A percentile compares a stretch with the other conserved stretches of the same genome.
phyloP scores from a whole-genome alignment of 345 rosid genomes.

The Raphanus raphanistrum region DNA sequence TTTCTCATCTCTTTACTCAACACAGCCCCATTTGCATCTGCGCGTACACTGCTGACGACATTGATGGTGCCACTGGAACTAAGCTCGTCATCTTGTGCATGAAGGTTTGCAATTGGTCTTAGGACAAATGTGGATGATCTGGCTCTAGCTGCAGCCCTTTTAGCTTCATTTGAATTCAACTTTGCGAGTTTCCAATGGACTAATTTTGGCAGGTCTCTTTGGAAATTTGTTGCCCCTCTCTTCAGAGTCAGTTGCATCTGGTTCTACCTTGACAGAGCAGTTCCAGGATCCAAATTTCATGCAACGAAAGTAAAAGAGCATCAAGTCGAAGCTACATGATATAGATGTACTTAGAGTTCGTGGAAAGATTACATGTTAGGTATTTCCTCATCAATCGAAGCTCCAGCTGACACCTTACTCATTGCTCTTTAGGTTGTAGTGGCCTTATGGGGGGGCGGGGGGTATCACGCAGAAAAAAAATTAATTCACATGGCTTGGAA shows the following conservation, averaged over 20 bases:
- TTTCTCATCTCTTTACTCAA: slow-evolving; percentile 55
- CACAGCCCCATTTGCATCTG: slow-evolving; percentile 47
- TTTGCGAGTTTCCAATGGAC: slow-evolving; percentile 94
- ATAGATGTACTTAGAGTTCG: not conserved
- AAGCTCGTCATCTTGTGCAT: slow-evolving; percentile 3
- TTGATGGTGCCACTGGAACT: slow-evolving; percentile 9
- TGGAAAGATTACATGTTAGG: slow-evolving; percentile 61
- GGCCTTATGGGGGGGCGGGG: slow-evolving; percentile 70
- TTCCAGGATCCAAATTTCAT: slow-evolving; percentile 96
- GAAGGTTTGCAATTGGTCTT: slow-evolving; percentile 64
- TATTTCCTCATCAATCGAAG: slow-evolving; percentile 67
- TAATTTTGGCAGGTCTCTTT: slow-evolving; percentile 68
- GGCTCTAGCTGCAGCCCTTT: slow-evolving; percentile 85
- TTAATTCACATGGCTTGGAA: too few relatives aligned
- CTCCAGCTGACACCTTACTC: slow-evolving; percentile 91
- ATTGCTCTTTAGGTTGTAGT: slow-evolving; percentile 95
- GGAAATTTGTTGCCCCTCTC: slow-evolving; percentile 64
- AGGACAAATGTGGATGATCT: slow-evolving; percentile 90
- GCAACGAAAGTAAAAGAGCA: slow-evolving; percentile 15
- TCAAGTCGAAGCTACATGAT: not conserved
- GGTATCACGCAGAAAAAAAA: too few relatives aligned
- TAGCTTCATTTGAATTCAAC: slow-evolving; percentile 72
- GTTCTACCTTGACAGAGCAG: slow-evolving; percentile 84
- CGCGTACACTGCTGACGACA: slow-evolving; percentile 76
- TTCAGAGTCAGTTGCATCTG: slow-evolving; percentile 69